A percentile compares a stretch with the other conserved stretches of the same genome.
These are phyloP conservation scores for Zygosaccharomyces pseudorouxii DNA, from an alignment of 805 yeast species.

Conservation along the genomic window DNA sequence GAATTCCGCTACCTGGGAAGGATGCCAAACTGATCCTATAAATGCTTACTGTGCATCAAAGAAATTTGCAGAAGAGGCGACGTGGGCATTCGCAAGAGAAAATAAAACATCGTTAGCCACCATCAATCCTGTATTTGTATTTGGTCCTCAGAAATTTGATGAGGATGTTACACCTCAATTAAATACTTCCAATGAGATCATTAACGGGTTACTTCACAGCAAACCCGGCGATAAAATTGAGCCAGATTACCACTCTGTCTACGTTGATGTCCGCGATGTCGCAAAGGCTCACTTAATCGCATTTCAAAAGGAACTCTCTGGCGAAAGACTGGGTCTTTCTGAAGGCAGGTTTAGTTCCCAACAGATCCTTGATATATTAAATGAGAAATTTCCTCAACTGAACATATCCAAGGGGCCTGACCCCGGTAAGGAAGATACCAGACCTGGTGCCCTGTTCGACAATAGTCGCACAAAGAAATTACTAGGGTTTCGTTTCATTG, in stretches of 20 bases:
- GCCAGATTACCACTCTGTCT: slow-evolving; percentile 36
- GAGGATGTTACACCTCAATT: slow-evolving; percentile 38
- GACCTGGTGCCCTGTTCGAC: slow-evolving; percentile 10
- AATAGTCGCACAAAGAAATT: slow-evolving; percentile 21
- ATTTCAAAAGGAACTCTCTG: slow-evolving; percentile 34
- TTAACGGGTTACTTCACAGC: not conserved
- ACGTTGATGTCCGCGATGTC: slow-evolving; percentile 53
- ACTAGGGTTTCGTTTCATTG: slow-evolving; percentile 24
- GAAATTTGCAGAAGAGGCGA: slow-evolving; percentile 54
- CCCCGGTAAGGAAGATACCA: slow-evolving; percentile 27
- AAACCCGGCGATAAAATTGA: not conserved
- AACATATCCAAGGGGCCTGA: slow-evolving; percentile 40
- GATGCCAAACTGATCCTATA: slow-evolving; percentile 35
- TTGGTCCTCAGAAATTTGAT: slow-evolving; percentile 55
- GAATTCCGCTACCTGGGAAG: slow-evolving; percentile 51
- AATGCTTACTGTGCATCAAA: slow-evolving; percentile 54
- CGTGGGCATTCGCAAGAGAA: slow-evolving; percentile 46
- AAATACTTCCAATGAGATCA: slow-evolving; percentile 38
- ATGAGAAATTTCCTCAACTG: slow-evolving; percentile 41
- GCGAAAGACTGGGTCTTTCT: slow-evolving; percentile 29
- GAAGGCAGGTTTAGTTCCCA: slow-evolving; percentile 14
- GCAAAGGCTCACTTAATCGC: slow-evolving; percentile 51
- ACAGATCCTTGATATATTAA: slow-evolving; percentile 24
- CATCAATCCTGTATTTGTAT: slow-evolving; percentile 51
- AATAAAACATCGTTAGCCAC: slow-evolving; percentile 41